These are phyloP conservation scores for Dothistroma septosporum DNA, from an alignment of 2,329 filamentous ascomycete species.

Conservation along the genomic window DNA sequence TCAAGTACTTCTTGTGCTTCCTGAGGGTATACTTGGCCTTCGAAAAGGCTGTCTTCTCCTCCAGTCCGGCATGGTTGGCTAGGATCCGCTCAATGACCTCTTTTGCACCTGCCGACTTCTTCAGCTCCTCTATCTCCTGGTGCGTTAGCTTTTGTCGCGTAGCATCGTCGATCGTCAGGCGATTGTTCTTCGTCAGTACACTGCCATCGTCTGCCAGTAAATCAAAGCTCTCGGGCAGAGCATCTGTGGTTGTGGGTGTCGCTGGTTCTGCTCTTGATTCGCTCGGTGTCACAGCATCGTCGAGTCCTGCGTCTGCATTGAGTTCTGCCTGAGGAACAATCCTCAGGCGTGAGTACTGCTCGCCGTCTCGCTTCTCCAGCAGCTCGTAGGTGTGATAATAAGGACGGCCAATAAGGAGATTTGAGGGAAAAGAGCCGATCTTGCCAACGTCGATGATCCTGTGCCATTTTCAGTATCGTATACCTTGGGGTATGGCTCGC, in stretches of 20 bases:
- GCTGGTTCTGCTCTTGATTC: conserved; percentile 32
- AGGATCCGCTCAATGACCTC: conserved; percentile 92
- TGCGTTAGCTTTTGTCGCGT: conserved; percentile 70
- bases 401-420: conserved; percentile 84
- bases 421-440: conserved; percentile 85
- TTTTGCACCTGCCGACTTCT: conserved; percentile 68
- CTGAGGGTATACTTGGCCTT: conserved; percentile 93
- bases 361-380: conserved; percentile 63
- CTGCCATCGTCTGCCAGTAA: conserved; percentile 47
- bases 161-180: conserved; percentile 59
- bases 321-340: conserved; percentile 77
- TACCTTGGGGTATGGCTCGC: conserved; percentile 18
- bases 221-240: conserved; percentile 38
- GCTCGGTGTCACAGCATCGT: conserved; percentile 49
- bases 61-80: conserved; percentile 79
- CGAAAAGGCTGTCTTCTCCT: conserved; percentile 91
- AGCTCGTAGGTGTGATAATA: conserved; percentile 91
- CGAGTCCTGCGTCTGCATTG: conserved; percentile 66
- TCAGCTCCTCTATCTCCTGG: conserved; percentile 67
- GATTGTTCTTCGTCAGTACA: conserved; percentile 58
- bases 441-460: conserved; percentile 87
- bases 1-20: conserved; percentile 90
- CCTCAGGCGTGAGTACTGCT: conserved; percentile 65
- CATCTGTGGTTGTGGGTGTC: conserved; percentile 28
- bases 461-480: conserved; percentile 31